These are phyloP conservation scores for Naegleria fowleri DNA, from an alignment of 208 protist species.

Conservation along the genomic window DNA sequence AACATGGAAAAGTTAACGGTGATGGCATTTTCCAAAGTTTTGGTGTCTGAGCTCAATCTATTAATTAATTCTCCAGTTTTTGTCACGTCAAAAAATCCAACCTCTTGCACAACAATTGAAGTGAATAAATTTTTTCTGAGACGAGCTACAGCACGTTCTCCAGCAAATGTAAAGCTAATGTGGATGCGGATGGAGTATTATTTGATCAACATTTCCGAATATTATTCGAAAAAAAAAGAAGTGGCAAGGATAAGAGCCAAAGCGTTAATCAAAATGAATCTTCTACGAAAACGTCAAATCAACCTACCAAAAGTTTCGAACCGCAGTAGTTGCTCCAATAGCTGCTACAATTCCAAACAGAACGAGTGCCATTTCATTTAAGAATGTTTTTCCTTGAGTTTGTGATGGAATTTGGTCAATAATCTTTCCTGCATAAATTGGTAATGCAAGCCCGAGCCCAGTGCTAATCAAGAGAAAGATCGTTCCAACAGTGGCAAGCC, in stretches of 20 bases:
- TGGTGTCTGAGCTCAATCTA: slow-evolving; percentile 11
- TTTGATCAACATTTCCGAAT: too few species aligned
- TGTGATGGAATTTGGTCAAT: background rate
- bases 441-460: background rate
- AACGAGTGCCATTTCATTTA: background rate
- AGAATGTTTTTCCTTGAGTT: background rate
- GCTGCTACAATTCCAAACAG: background rate
- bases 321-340: background rate
- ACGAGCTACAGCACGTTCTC: background rate
- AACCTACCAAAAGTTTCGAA: background rate
- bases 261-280: too few species aligned
- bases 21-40: background rate
- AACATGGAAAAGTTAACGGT: slow-evolving; percentile 7
- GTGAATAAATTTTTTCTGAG: slow-evolving; percentile 9
- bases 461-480: background rate
- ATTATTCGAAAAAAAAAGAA: too few species aligned
- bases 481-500: background rate
- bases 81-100: slow-evolving; percentile 24
- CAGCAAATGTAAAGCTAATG: background rate
- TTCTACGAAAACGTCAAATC: too few species aligned
- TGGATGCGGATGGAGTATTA: too few species aligned
- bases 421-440: background rate
- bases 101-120: background rate
- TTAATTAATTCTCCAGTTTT: slow-evolving; percentile 28
- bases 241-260: too few species aligned